Base-by-base conservation (phyloP, 1,284 basidiomycete species). In the Apiotrichum porosum region DNA sequence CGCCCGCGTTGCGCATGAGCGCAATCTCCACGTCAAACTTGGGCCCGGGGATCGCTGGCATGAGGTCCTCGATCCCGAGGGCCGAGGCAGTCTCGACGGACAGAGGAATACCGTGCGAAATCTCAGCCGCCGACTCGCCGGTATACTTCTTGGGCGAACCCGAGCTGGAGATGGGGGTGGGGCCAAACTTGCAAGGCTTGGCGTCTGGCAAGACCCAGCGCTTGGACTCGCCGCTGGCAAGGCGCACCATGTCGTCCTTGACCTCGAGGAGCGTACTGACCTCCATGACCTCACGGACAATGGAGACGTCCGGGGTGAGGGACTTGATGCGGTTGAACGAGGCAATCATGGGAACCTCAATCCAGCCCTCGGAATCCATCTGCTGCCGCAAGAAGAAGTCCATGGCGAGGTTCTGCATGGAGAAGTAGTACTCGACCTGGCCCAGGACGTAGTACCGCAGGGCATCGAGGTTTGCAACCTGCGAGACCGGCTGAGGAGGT, bases 361-460 rank as follows among this genome's bases (percentile, higher is more conserved):
- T 84, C 88, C 89, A 95, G 15, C 91, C 91, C 53, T 81, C 77
- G 3, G 81, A 78, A 66, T 94, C 88, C 91, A 95, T 93, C 89
- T 94, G 60, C 70, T 84, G 79, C 47, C 87, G 79, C 31, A 94
- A 76, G 74, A 80, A 92, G 58, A 86, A 80, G 70, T 94, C 90
- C 68, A 83, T 81, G 17, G 81, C 84, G 73, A 94, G 78, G 66
- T 93, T 93, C 62, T 93, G 83, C 51, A 83, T 78, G 63, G 86
- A 88, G 54, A 93, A 78, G 73, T 92, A 93, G 69, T 89, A 93
- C 72, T 93, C 90, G 49, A 92, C 74, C 61, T 75, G 88, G 5
- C 82, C 84, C 24, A 90, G 79, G 23, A 91, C 75, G 62, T 80
- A 82, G 61, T 78, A 83, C 47, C 81, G 71, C 40, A 79, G 80